Conservation (phyloP, 179 eudicot species). For the Pouteria campechiana region DNA sequence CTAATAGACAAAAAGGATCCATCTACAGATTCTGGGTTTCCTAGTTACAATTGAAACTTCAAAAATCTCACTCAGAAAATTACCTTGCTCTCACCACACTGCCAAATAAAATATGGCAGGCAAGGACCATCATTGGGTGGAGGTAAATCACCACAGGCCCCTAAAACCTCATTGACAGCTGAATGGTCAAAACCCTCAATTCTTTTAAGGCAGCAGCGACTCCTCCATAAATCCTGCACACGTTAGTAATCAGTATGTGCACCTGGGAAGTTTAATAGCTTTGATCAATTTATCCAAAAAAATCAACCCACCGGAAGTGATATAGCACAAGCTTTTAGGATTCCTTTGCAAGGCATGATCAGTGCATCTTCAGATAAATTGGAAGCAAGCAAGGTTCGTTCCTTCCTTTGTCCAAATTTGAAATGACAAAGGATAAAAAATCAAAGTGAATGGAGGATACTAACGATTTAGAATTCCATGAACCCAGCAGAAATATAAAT, state of each 20-base stretch:
- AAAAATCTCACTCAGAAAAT: too few species aligned
- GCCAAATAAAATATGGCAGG: conserved; percentile 74
- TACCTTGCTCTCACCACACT: conserved; percentile 73
- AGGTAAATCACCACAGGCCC: conserved; percentile 66
- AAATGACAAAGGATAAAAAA: not conserved
- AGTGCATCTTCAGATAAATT: conserved; percentile 46
- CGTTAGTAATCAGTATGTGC: conserved; percentile 1
- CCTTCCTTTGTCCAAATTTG: conserved; percentile 42
- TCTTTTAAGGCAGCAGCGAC: conserved; percentile 48
- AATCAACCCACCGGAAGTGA: conserved; percentile 62
- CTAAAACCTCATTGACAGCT: conserved; percentile 47
- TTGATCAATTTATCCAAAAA: not conserved
- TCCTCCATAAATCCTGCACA: conserved; percentile 79
- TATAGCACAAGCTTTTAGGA: conserved; percentile 70
- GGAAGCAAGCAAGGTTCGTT: conserved; percentile 53
- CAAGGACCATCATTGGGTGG: conserved; percentile 36
- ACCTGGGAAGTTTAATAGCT: not conserved
- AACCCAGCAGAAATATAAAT: too few species aligned
- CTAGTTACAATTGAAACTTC: too few species aligned
- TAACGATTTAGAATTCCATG: too few species aligned
- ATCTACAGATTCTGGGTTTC: too few species aligned
- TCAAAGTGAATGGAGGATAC: too few species aligned
- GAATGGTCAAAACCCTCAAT: conserved; percentile 90
- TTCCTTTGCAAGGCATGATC: conserved; percentile 75
- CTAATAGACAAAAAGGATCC: not conserved